Evolutionary conservation across 805 yeast species (phyloP).

Genomic region (Saccharomyces paradoxus): DNA sequence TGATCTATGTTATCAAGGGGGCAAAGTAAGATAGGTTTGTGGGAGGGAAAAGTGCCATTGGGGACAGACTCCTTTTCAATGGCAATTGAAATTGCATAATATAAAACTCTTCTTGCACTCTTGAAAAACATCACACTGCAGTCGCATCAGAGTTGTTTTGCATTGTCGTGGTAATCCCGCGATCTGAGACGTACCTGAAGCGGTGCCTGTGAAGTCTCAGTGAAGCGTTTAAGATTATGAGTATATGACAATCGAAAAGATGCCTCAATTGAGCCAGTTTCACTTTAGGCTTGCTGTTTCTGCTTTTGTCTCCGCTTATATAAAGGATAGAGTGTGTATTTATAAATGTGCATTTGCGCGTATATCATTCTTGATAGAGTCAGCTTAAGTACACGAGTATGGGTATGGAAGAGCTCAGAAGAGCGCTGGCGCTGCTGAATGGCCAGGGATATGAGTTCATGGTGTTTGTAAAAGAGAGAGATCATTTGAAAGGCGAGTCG

Average conservation of each 20-base stretch:
- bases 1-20: neutral
- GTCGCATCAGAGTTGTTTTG: neutral
- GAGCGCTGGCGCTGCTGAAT: slow-evolving; percentile 5
- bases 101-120: neutral
- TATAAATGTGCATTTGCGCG: neutral
- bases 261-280: neutral
- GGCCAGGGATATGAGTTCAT: slow-evolving; percentile 11
- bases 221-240: neutral
- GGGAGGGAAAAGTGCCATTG: neutral
- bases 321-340: neutral
- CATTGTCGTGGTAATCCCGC: neutral
- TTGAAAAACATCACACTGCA: neutral
- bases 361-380: neutral
- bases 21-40: too few species aligned
- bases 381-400: neutral
- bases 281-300: neutral
- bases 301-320: neutral
- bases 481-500: neutral
- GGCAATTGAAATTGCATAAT: neutral
- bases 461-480: slow-evolving; percentile 8
- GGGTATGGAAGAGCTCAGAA: slow-evolving; percentile 8
- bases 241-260: neutral
- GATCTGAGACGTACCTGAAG: neutral
- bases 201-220: neutral
- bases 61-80: neutral